Conservation (phyloP, 768 basidiomycete genomes). For the Leccinum barrowsii region DNA sequence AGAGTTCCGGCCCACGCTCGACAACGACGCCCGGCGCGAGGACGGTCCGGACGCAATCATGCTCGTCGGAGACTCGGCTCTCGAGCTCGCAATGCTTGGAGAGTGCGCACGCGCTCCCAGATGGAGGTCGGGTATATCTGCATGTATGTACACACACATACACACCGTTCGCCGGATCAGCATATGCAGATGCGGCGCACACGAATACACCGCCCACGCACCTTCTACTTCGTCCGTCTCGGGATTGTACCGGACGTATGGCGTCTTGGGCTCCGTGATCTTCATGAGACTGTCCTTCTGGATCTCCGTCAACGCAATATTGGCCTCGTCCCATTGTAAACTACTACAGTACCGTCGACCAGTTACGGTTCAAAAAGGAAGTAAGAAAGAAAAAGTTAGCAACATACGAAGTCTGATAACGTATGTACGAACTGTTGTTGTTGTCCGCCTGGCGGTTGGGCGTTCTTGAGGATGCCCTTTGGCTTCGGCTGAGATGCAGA, state of each 20-base stretch:
- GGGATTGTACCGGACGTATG: slow-evolving; percentile 88
- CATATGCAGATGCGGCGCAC: not conserved
- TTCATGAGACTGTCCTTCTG: slow-evolving; percentile 97
- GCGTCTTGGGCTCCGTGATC: slow-evolving; percentile 97
- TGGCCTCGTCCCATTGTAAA: slow-evolving; percentile 94
- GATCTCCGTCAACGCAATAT: slow-evolving; percentile 87
- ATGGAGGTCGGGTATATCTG: slow-evolving; percentile 83
- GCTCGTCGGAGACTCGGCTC: slow-evolving; percentile 54
- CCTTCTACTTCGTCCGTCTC: slow-evolving; percentile 84
- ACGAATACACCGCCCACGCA: slow-evolving; percentile 31
- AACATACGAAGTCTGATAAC: not conserved
- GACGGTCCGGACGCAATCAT: slow-evolving; percentile 63
- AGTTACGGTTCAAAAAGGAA: not conserved
- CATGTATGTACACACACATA: not conserved
- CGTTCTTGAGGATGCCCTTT: slow-evolving; percentile 89
- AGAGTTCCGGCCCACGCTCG: slow-evolving; percentile 51
- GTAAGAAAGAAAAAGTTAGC: not conserved
- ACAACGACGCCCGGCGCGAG: slow-evolving; percentile 72
- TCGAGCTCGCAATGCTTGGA: slow-evolving; percentile 39
- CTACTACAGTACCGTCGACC: slow-evolving; percentile 38
- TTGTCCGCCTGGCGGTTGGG: slow-evolving; percentile 36
- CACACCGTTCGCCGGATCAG: not conserved
- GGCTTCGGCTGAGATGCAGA: slow-evolving; percentile 70
- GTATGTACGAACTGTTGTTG: slow-evolving; percentile 48
- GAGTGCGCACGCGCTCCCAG: slow-evolving; percentile 39